These are phyloP conservation scores for Pseudogymnoascus sp. DNA, from an alignment of 2,329 filamentous ascomycete genomes.

Conservation along the genomic window DNA sequence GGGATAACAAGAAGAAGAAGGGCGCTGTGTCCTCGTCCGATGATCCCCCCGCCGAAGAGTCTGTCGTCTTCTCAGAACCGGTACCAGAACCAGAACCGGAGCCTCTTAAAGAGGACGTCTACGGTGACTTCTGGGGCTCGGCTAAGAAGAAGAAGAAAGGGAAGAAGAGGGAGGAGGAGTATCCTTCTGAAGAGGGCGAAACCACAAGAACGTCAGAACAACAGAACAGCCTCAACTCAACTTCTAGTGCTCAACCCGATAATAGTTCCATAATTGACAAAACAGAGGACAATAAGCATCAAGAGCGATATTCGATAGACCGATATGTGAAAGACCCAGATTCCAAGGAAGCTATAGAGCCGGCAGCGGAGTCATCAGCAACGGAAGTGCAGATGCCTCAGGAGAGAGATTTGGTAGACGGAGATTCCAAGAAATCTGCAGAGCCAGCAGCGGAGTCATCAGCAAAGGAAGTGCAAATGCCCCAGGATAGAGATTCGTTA, in stretches of 20 bases:
- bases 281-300: too few relatives aligned
- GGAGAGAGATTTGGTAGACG: too few relatives aligned
- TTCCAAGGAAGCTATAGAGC: too few relatives aligned
- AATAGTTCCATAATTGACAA: too few relatives aligned
- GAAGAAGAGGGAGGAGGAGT: neutral
- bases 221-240: neutral
- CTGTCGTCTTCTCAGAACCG: slow-evolving; percentile 15
- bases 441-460: too few relatives aligned
- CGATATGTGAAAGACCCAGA: too few relatives aligned
- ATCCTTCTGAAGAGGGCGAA: neutral
- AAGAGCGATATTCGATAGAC: too few relatives aligned
- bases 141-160: slow-evolving; percentile 39
- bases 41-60: slow-evolving; percentile 22
- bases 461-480: too few relatives aligned
- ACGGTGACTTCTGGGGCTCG: slow-evolving; percentile 38
- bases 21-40: slow-evolving; percentile 21
- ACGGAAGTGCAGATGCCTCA: too few relatives aligned
- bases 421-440: too few relatives aligned
- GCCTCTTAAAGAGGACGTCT: slow-evolving; percentile 39
- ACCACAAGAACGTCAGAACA: neutral
- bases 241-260: neutral
- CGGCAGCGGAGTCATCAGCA: too few relatives aligned
- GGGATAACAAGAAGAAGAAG: slow-evolving; percentile 40
- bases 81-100: slow-evolving; percentile 12
- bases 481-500: too few relatives aligned